These are phyloP conservation scores for Tetrahymena thermophila DNA, from an alignment of 73 alveolate genomes.

Conservation along the genomic window DNA sequence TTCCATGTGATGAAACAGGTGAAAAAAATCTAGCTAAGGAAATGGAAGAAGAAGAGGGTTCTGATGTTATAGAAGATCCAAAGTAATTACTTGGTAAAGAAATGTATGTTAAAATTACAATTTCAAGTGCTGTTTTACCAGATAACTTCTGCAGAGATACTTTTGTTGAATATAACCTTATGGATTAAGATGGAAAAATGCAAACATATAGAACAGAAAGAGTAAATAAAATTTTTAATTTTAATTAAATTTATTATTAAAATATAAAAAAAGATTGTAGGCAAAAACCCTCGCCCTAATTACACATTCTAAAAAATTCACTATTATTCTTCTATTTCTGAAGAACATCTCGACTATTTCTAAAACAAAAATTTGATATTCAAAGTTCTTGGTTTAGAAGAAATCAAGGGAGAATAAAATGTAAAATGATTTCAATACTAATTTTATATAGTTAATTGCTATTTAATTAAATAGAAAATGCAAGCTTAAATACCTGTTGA, in stretches of 20 bases:
- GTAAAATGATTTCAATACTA: neutral
- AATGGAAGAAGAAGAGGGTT: conserved; percentile 34
- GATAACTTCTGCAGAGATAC: conserved; percentile 66
- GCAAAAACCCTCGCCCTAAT: neutral
- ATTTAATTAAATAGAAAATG: neutral
- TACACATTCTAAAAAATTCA: neutral
- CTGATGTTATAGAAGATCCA: conserved; percentile 38
- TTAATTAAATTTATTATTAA: neutral
- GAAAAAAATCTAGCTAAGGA: conserved; percentile 64
- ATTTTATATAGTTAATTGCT: neutral
- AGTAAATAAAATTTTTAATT: neutral
- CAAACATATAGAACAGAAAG: conserved; percentile 29
- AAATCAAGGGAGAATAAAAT: neutral
- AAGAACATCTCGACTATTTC: neutral
- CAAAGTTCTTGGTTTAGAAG: neutral
- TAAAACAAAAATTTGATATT: neutral
- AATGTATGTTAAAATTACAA: conserved; percentile 25
- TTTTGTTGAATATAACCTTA: conserved; percentile 55
- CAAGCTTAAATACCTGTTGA: neutral
- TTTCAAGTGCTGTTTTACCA: conserved; percentile 47
- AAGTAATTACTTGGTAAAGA: conserved; percentile 8
- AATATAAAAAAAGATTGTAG: neutral
- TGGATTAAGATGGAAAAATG: conserved; percentile 49
- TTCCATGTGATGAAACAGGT: conserved; percentile 75
- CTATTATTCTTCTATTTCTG: neutral